Evolutionary conservation across 75 land plant genomes (phyloP), one percentile per base, ranked within the genome.

Genomic region (Sequoia sempervirens): DNA sequence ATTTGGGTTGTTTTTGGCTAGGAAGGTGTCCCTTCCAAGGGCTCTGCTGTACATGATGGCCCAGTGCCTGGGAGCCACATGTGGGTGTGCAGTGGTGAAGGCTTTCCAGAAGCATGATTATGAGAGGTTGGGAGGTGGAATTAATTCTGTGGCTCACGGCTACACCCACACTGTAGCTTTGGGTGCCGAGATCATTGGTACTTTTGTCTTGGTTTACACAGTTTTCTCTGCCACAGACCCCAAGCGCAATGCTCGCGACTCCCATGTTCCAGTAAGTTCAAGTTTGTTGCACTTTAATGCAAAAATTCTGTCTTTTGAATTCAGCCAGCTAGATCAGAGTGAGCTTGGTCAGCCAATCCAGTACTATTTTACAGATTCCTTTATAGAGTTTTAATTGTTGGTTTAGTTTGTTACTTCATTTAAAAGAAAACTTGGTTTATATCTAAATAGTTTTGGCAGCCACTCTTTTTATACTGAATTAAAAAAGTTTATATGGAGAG

Each of bases 121-220:
- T 73, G 70, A 72, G 0, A 38, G 38, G 1, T 45, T 84, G 11
- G 91, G 91, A 34, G 92, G 92, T 7, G 92, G 91, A 5, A 85
- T 86, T 34, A 91, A 91, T 81, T 53, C 10, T 75, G 86, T 89
- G 30, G 23, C 20, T 12, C 82, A 32, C 26, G 92, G 88, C 9
- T 85, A 87, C 87, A 86, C 85, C 81, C 85, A 47, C 0, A 88
- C 87, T 78, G 87, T 83, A 14, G 91, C 88, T 10, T 34, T 91
- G 46, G 91, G 53, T 17, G 89, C 89, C 4, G 89, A 88, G 89
- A 87, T 88, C 46, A 86, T 88, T 43, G 90, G 90, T 43, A 88
- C 89, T 50, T 88, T 88, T 52, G 90, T 87, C 26, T 43, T 41
- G 47, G 80, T 76, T 40, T 76, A 76, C 13, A 76, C 80, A 9